phyloP scores from a whole-genome alignment of 352 stramenopile species.

The Peronospora belbahrii region DNA sequence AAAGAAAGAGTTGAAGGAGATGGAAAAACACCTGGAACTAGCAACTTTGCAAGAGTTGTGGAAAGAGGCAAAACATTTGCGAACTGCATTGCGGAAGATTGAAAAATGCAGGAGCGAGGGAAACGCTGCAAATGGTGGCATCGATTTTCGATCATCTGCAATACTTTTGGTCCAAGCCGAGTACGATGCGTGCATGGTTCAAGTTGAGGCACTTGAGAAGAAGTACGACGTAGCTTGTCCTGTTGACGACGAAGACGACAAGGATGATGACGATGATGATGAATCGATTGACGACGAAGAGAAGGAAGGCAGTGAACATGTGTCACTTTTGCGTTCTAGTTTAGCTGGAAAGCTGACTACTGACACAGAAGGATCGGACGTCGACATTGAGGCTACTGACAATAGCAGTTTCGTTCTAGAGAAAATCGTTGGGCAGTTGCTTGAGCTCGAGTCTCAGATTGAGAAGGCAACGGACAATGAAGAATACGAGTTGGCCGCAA shows the following conservation, averaged over 20 bases:
- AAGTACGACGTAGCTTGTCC: conserved; percentile 66
- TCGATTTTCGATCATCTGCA: conserved; percentile 62
- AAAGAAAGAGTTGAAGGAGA: conserved; percentile 62
- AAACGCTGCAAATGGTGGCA: conserved; percentile 38
- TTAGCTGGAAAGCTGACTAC: conserved; percentile 14
- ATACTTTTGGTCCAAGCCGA: conserved; percentile 70
- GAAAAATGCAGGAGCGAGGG: conserved; percentile 62
- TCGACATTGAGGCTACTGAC: conserved; percentile 20
- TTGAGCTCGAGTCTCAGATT: conserved; percentile 56
- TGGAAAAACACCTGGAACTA: conserved; percentile 72
- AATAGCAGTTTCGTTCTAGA: conserved; percentile 34
- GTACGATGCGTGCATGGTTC: conserved; percentile 55
- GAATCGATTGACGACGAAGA: conserved; percentile 44
- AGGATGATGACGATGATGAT: conserved; percentile 44
- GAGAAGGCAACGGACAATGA: conserved; percentile 74
- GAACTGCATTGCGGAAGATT: conserved; percentile 52
- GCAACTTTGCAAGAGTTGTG: conserved; percentile 62
- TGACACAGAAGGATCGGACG: conserved; percentile 20
- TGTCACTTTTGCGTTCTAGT: conserved; percentile 13
- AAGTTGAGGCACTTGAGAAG: conserved; percentile 55
- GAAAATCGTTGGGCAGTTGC: conserved; percentile 51
- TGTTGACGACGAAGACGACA: conserved; percentile 42
- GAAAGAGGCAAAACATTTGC: conserved; percentile 63
- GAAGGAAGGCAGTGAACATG: conserved; percentile 15
- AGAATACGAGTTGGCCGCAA: conserved; percentile 72